Evolutionary conservation across 148 eudicot species (phyloP).

Genomic region (Diospyros kaki): DNA sequence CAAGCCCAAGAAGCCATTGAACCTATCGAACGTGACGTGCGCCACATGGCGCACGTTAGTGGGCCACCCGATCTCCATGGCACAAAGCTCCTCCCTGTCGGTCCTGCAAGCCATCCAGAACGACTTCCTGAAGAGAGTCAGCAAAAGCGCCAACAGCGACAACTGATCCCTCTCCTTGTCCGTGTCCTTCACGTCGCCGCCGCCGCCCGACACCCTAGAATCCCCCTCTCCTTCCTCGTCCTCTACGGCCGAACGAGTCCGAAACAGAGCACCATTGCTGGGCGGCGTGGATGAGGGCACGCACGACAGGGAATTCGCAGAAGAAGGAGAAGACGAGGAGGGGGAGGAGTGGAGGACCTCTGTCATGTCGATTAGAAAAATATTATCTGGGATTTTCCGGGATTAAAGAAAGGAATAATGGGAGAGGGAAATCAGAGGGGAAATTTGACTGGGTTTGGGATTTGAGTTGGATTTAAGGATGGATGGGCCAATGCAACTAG

Average conservation of each 20-base stretch:
- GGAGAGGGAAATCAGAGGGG: neutral
- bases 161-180: conserved; percentile 62
- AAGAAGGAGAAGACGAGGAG: neutral
- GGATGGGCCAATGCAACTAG: neutral
- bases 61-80: conserved; percentile 95
- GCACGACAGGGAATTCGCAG: conserved; percentile 19
- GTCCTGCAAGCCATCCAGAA: conserved; percentile 59
- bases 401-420: conserved; percentile 12
- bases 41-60: conserved; percentile 96
- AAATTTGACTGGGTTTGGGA: neutral
- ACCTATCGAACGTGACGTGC: conserved; percentile 94
- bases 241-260: conserved; percentile 14
- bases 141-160: conserved; percentile 66
- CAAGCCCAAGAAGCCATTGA: conserved; percentile 96
- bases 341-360: neutral
- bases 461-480: conserved; percentile 12
- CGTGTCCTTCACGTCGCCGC: conserved; percentile 34
- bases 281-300: conserved; percentile 37
- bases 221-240: conserved; percentile 14
- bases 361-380: neutral
- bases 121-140: conserved; percentile 67
- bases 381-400: conserved; percentile 8
- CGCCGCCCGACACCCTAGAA: conserved; percentile 23
- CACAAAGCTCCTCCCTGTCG: conserved; percentile 35
- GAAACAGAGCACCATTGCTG: conserved; percentile 36